These are phyloP conservation scores for Plasmopara halstedii DNA, from an alignment of 352 stramenopile species.

Conservation along the genomic window DNA sequence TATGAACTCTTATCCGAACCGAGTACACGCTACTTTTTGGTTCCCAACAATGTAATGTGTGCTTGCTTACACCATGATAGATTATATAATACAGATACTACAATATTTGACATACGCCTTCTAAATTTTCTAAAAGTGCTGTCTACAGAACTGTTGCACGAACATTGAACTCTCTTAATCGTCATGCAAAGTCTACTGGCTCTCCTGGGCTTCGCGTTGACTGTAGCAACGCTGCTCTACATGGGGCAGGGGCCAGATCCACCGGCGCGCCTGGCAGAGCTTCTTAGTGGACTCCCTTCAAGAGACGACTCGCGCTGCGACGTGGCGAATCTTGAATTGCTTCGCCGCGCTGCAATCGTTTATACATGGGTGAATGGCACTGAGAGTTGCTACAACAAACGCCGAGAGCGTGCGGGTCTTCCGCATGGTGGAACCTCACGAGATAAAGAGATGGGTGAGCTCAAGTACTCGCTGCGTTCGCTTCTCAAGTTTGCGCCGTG, in stretches of 20 bases:
- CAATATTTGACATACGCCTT: too few relatives aligned
- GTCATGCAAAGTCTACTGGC: background rate
- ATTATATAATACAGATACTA: too few relatives aligned
- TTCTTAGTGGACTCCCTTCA: background rate
- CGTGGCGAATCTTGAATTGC: conserved; percentile 77
- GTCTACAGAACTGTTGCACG: too few relatives aligned
- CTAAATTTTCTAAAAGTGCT: too few relatives aligned
- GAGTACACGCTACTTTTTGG: too few relatives aligned
- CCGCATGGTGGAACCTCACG: conserved; percentile 70
- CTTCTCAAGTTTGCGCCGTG: conserved; percentile 78
- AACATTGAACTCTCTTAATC: background rate
- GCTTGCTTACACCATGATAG: too few relatives aligned
- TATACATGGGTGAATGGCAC: conserved; percentile 88
- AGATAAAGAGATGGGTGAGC: conserved; percentile 82
- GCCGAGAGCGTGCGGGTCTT: conserved; percentile 52
- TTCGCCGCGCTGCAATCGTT: conserved; percentile 83
- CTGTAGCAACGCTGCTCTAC: background rate
- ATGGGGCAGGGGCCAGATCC: conserved; percentile 13
- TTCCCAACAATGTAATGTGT: too few relatives aligned
- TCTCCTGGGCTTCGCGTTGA: background rate
- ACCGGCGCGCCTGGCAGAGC: conserved; percentile 39
- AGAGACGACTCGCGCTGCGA: background rate
- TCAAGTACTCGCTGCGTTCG: conserved; percentile 84
- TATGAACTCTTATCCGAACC: too few relatives aligned
- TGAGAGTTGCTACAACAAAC: conserved; percentile 75